Percentiles rank a stretch among this genome's conserved stretches.
These are phyloP conservation scores for Hypoxylon cercidicola DNA, from an alignment of 495 filamentous ascomycete species.

Conservation along the genomic window DNA sequence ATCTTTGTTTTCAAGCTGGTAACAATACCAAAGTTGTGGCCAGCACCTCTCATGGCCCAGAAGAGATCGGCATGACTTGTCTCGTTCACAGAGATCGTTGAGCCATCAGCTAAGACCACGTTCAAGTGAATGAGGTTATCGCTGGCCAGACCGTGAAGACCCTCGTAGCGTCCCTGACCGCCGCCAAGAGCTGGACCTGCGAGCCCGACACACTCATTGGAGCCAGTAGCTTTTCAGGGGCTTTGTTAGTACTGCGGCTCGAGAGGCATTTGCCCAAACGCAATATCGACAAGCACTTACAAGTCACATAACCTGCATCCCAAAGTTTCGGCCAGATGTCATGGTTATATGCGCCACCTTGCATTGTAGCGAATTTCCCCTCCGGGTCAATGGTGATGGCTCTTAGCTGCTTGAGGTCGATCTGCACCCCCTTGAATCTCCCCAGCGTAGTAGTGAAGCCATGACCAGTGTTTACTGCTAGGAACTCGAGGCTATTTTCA, in stretches of 20 bases:
- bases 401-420: slow-evolving; percentile 8
- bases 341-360: slow-evolving; percentile 39
- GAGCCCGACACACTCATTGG: slow-evolving; percentile 63
- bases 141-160: slow-evolving; percentile 60
- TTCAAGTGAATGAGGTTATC: slow-evolving; percentile 59
- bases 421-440: slow-evolving; percentile 11
- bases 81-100: slow-evolving; percentile 46
- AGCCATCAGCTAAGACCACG: slow-evolving; percentile 63
- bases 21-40: slow-evolving; percentile 67
- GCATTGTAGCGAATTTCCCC: slow-evolving; percentile 30
- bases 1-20: slow-evolving; percentile 44
- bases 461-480: slow-evolving; percentile 60
- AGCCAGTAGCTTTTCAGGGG: slow-evolving; percentile 55
- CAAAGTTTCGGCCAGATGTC: slow-evolving; percentile 27
- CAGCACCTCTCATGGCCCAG: slow-evolving; percentile 64
- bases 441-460: slow-evolving; percentile 51
- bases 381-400: slow-evolving; percentile 11
- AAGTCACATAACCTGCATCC: slow-evolving; percentile 51
- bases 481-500: slow-evolving; percentile 57
- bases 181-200: slow-evolving; percentile 67
- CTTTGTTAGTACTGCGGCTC: no score
- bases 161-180: slow-evolving; percentile 68
- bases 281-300: slow-evolving; percentile 37
- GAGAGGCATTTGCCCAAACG: background rate
- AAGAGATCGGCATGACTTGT: slow-evolving; percentile 55